Evolutionary conservation across 345 rosid genomes (phyloP), one percentile per base, ranked within the genome.

Genomic region (Heritiera littoralis): DNA sequence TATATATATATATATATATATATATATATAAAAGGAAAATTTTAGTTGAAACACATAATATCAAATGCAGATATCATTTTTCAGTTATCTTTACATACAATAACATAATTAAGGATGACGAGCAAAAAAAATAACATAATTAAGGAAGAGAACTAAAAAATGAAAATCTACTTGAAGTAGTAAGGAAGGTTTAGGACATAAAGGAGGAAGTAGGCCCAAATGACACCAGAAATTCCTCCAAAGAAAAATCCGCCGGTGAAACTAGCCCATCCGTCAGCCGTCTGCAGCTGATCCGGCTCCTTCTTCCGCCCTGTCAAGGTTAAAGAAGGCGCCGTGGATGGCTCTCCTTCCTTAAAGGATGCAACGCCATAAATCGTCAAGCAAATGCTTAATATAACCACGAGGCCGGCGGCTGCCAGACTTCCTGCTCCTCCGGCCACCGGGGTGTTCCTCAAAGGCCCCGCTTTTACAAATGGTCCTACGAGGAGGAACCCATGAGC

Each of bases 201-300:
- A 77, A 92, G 91, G 43, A 92, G 97, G 82, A 91, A 91, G 72
- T 88, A 94, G 48, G 98, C 98, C 98, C 98, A 94, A 69, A 83
- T 84, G 79, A 94, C 97, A 48, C 97, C 98, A 49, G 97, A 92
- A 79, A 94, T 87, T n/a, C 98, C 98, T n/a, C 97, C 98, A 63
- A 94, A 92, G 85, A 92, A 92, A 91, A 94, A 92, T 55, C 98
- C 97, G 43, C 96, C 94, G 7, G 82, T 85, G 89, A 92, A 94
- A 86, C 91, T 92, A 52, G 92, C 90, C 98, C 98, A 94, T 17
- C 98, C 98, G 4, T 94, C 94, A 1, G 98, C 93, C 0, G 98
- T 94, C 83, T 94, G 97, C 83, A 94, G 79, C 87, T 88, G 94
- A 71, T 94, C 97, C 18, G 97, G 95, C 83, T 80, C 87, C 90